phyloP scores from a whole-genome alignment of 2,329 filamentous ascomycete species.

The Torrubiella hemipterigena region DNA sequence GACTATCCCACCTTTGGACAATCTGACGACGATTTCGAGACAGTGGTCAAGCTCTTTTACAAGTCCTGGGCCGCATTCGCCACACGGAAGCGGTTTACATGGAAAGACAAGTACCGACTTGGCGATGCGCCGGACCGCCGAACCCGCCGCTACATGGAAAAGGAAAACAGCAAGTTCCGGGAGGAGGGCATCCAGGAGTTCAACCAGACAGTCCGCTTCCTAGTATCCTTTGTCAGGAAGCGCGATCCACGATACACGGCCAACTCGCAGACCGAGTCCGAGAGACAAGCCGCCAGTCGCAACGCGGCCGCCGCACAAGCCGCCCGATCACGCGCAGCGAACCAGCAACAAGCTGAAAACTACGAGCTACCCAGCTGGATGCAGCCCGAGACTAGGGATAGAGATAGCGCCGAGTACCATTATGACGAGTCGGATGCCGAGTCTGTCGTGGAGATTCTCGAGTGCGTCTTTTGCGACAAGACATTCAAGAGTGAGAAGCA shows the following conservation, averaged over 20 bases:
- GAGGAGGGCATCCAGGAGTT: slow-evolving; percentile 80
- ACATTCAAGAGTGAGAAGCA: slow-evolving; percentile 87
- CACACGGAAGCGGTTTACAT: slow-evolving; percentile 76
- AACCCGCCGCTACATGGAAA: slow-evolving; percentile 78
- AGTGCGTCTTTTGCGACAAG: slow-evolving; percentile 69
- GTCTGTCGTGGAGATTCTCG: slow-evolving; percentile 47
- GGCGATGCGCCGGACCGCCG: slow-evolving; percentile 81
- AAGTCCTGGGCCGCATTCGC: slow-evolving; percentile 67
- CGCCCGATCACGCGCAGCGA: slow-evolving; percentile 67
- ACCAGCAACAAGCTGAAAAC: slow-evolving; percentile 59
- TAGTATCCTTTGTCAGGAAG: slow-evolving; percentile 83
- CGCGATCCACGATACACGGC: slow-evolving; percentile 76
- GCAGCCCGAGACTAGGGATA: slow-evolving; percentile 40
- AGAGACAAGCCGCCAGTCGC: slow-evolving; percentile 67
- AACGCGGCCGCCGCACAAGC: slow-evolving; percentile 76
- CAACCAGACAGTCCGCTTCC: slow-evolving; percentile 78
- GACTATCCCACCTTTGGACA: slow-evolving; percentile 77
- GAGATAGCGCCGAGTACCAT: slow-evolving; percentile 38
- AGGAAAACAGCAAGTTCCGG: slow-evolving; percentile 77
- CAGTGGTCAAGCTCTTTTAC: slow-evolving; percentile 72
- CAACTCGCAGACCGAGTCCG: slow-evolving; percentile 65
- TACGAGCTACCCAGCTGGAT: slow-evolving; percentile 67
- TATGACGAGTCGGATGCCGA: slow-evolving; percentile 52
- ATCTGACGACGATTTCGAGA: slow-evolving; percentile 63
- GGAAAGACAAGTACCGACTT: slow-evolving; percentile 76